Evolutionary conservation across 305 asterid genomes (phyloP), one percentile per base, ranked within the genome.

Genomic region (Rubia tinctorum): DNA sequence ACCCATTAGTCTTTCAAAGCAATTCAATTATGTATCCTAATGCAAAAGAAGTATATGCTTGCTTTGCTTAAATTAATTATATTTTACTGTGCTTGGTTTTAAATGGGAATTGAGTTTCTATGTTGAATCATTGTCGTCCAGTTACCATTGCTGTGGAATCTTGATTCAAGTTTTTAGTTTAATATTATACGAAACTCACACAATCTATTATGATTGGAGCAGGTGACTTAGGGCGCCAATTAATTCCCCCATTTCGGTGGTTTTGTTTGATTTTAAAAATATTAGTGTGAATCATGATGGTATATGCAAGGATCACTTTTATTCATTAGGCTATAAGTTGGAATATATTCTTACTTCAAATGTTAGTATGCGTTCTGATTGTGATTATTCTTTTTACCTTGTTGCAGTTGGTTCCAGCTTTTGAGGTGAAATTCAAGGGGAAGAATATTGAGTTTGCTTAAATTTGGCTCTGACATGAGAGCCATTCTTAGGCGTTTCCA

Each of bases 391-490:
- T 34, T 34, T 30, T n/a, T 55, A 20, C 18, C n/a, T 5, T 30
- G 14, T 23, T 78, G 82, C 82, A 68, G 77, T 64, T 81, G 70
- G 75, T 66, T 85, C 68, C 73, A 72, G 76, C 65, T 65, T 53
- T 43, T 78, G n/a, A 37, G 73, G 82, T 61, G 67, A 59, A 27
- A 63, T 69, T 79, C 73, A 66, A 68, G 74, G 63, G 39, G 15
- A 22, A 22, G 12, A 49, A 39, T 47, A 27, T 68, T 75, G 70
- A 20, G 67, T 53, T 37, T 43, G 70, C 59, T 8, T 68, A 58
- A 69, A 61, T 73, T 66, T 69, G 58, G 73, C 69, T 71, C 45
- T 45, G 78, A 80, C 68, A 93, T 93, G 98, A 82, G 91, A 83
- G 65, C 76, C 6, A 74, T 72, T 77, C 47, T 86, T 49, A 89